A percentile compares a stretch with the other conserved stretches of the same genome.
phyloP scores from a whole-genome alignment of 1,284 basidiomycete genomes.

The Leccinum huronense region DNA sequence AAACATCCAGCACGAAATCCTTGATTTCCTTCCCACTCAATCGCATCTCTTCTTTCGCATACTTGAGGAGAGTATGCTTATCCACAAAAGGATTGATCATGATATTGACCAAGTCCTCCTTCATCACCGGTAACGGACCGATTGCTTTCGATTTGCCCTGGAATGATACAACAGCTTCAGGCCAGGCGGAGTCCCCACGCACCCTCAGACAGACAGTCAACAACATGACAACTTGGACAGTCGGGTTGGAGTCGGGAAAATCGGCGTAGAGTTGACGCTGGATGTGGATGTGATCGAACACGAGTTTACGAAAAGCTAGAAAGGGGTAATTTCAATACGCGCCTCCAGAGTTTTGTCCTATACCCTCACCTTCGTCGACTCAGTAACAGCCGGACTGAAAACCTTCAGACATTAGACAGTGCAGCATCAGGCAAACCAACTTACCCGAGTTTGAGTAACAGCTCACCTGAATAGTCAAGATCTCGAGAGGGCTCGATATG shows the following conservation, averaged over 20 bases:
- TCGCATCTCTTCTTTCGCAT: constrained; percentile 48
- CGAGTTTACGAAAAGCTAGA: constrained; percentile 64
- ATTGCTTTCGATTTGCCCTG: constrained; percentile 48
- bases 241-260: constrained; percentile 57
- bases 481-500: constrained; percentile 61
- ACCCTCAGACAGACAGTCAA: constrained; percentile 51
- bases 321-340: constrained; percentile 8
- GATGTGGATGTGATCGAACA: constrained; percentile 55
- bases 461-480: constrained; percentile 58
- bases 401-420: constrained; percentile 16
- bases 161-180: constrained; percentile 35
- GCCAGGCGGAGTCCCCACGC: constrained; percentile 36
- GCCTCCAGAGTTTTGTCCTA: background rate
- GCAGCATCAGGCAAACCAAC: constrained; percentile 27
- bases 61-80: constrained; percentile 52
- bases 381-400: constrained; percentile 52
- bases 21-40: constrained; percentile 43
- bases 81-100: constrained; percentile 70
- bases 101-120: constrained; percentile 57
- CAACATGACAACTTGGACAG: constrained; percentile 65
- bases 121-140: constrained; percentile 53
- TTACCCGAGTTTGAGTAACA: constrained; percentile 61
- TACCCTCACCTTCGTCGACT: constrained; percentile 55
- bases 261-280: constrained; percentile 58
- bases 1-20: constrained; percentile 52